A percentile compares a stretch with the other conserved stretches of the same genome.
Evolutionary conservation across 2,329 filamentous ascomycete species (phyloP).

Genomic region (Aspergillus piperis): DNA sequence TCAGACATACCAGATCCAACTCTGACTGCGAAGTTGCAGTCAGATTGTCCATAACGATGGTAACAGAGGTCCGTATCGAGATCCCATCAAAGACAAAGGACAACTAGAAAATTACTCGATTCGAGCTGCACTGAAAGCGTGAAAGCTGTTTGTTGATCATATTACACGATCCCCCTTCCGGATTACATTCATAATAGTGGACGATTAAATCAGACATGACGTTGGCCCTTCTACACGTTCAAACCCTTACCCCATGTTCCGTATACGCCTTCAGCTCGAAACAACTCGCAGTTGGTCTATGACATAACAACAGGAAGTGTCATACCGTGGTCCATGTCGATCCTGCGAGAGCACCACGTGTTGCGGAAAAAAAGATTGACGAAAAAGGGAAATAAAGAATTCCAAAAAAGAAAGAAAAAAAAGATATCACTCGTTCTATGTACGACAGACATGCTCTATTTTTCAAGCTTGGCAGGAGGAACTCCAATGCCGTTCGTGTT

Average conservation of each 20-base stretch:
- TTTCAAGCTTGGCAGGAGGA: slow-evolving; percentile 49
- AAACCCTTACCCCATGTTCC: neutral
- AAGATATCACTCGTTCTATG: slow-evolving; percentile 19
- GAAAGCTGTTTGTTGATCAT: too few species aligned
- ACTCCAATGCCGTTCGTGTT: slow-evolving; percentile 87
- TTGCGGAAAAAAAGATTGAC: slow-evolving; percentile 9
- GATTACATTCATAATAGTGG: neutral
- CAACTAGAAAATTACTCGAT: too few species aligned
- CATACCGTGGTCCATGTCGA: slow-evolving; percentile 25
- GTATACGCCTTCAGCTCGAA: slow-evolving; percentile 8
- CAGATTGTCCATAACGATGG: too few species aligned
- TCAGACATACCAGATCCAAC: too few species aligned
- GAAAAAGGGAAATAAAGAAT: slow-evolving; percentile 13
- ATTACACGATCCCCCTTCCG: neutral
- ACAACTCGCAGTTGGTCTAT: slow-evolving; percentile 7
- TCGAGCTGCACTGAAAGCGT: too few species aligned
- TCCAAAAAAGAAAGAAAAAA: slow-evolving; percentile 5
- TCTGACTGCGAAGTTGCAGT: too few species aligned
- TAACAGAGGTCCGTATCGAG: too few species aligned
- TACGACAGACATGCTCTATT: slow-evolving; percentile 25
- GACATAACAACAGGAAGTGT: slow-evolving; percentile 7
- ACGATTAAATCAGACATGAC: neutral
- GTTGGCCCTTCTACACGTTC: slow-evolving; percentile 2
- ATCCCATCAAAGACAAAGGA: too few species aligned
- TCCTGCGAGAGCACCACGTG: slow-evolving; percentile 28